Conservation (phyloP, 1,284 basidiomycete genomes). For the Tilletia horrida region DNA sequence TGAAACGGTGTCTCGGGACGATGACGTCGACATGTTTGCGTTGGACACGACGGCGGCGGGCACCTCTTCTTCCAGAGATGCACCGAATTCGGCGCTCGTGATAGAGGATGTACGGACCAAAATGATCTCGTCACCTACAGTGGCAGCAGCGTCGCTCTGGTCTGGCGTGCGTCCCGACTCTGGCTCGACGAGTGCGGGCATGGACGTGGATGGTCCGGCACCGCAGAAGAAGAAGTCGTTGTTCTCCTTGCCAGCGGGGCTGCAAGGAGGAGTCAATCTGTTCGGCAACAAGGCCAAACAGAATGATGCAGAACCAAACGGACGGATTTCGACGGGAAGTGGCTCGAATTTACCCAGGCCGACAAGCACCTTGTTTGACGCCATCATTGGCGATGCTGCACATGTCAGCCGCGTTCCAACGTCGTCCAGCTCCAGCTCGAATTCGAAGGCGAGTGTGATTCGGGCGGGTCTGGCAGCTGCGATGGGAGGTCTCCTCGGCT, state of each 20-base stretch:
- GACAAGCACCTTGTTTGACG: neutral
- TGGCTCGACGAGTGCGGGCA: neutral
- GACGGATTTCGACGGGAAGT: too few relatives aligned
- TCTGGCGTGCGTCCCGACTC: neutral
- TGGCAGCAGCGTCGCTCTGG: neutral
- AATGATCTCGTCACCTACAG: slow-evolving; percentile 1
- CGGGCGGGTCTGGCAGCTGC: slow-evolving; percentile 17
- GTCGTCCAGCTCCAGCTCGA: neutral
- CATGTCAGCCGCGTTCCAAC: neutral
- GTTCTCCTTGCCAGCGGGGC: slow-evolving; percentile 9
- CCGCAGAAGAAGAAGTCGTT: slow-evolving; percentile 13
- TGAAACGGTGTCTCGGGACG: neutral
- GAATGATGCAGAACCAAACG: neutral
- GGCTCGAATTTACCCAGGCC: too few relatives aligned
- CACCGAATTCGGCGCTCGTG: neutral
- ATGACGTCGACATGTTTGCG: slow-evolving; percentile 17
- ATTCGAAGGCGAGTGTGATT: slow-evolving; percentile 8
- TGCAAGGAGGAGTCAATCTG: neutral
- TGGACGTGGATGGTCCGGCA: neutral
- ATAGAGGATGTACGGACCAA: slow-evolving; percentile 12
- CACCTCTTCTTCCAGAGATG: neutral
- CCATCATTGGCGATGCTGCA: too few relatives aligned
- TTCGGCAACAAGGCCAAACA: neutral
- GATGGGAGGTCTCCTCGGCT: slow-evolving; percentile 5
- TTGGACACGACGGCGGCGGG: neutral